Evolutionary conservation across 176 grass and related monocot species (phyloP).

Genomic region (Musa troglodytarum): DNA sequence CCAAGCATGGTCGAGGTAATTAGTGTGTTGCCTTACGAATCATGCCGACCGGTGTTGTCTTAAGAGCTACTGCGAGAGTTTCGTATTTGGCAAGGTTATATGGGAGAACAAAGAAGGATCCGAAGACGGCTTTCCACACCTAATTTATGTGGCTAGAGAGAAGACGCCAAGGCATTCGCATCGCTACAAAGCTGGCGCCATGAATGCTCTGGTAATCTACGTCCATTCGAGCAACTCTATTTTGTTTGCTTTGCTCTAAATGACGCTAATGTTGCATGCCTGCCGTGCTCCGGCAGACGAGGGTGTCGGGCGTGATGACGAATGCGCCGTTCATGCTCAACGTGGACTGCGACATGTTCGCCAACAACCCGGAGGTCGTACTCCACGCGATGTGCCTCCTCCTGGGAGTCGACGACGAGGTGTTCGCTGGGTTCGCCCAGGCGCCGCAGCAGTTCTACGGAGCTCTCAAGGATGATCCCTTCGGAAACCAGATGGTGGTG

Average conservation of each 20-base stretch:
- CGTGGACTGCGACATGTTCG: constrained; percentile 67
- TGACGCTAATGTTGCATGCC: not conserved
- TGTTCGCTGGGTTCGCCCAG: constrained; percentile 33
- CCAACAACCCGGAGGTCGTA: constrained; percentile 25
- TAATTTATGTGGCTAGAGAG: constrained; percentile 46
- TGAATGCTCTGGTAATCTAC: constrained; percentile 36
- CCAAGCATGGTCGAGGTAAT: constrained; percentile 40
- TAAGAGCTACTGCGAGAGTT: too few relatives aligned
- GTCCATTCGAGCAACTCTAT: too few relatives aligned
- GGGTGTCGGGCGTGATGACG: constrained; percentile 40
- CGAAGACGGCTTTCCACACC: constrained; percentile 20
- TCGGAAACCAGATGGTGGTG: constrained; percentile 31
- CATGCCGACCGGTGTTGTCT: too few relatives aligned
- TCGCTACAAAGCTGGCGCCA: constrained; percentile 45
- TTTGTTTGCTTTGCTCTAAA: not conserved
- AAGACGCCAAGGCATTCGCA: constrained; percentile 28
- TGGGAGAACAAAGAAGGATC: constrained; percentile 21
- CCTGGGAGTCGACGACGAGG: constrained; percentile 27
- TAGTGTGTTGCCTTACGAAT: not conserved
- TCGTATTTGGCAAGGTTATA: constrained; percentile 21
- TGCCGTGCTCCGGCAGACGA: constrained; percentile 18
- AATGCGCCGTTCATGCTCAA: constrained; percentile 50
- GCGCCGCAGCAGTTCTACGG: constrained; percentile 31
- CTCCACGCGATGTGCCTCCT: constrained; percentile 45
- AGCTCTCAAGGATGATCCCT: constrained; percentile 43